These are phyloP conservation scores for Microdochium nivale DNA, from an alignment of 2,329 filamentous ascomycete genomes.

Conservation along the genomic window DNA sequence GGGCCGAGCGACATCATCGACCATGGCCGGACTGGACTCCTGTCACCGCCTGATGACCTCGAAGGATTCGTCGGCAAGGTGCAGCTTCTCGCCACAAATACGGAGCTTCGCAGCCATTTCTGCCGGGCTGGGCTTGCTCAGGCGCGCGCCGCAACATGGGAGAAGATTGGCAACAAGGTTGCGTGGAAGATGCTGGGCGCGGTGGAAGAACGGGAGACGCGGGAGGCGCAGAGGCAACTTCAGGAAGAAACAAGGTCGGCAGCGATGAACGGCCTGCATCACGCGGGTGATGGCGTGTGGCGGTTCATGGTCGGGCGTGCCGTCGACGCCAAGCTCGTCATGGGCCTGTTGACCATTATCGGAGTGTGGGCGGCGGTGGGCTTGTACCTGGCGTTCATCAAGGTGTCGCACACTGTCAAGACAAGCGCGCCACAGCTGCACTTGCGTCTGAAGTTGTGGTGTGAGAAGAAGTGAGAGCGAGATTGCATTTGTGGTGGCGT, in stretches of 20 bases:
- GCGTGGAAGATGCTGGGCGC: constrained; percentile 53
- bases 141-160: constrained; percentile 59
- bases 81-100: constrained; percentile 37
- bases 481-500: constrained; percentile 13
- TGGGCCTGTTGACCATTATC: constrained; percentile 36
- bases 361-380: constrained; percentile 40
- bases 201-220: constrained; percentile 35
- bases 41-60: constrained; percentile 51
- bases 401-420: constrained; percentile 29
- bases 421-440: constrained; percentile 3
- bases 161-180: constrained; percentile 62
- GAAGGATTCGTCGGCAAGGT: constrained; percentile 48
- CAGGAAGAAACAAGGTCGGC: constrained; percentile 3
- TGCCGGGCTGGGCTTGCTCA: constrained; percentile 38
- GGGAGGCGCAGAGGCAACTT: constrained; percentile 19
- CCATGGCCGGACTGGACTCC: constrained; percentile 50
- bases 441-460: constrained; percentile 1
- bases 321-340: constrained; percentile 33
- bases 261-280: constrained; percentile 32
- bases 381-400: constrained; percentile 39
- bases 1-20: constrained; percentile 60
- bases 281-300: constrained; percentile 30
- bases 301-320: constrained; percentile 25
- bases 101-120: constrained; percentile 34
- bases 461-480: constrained; percentile 2